Evolutionary conservation across 768 basidiomycete species (phyloP).

Genomic region (Lenzites betulinus): DNA sequence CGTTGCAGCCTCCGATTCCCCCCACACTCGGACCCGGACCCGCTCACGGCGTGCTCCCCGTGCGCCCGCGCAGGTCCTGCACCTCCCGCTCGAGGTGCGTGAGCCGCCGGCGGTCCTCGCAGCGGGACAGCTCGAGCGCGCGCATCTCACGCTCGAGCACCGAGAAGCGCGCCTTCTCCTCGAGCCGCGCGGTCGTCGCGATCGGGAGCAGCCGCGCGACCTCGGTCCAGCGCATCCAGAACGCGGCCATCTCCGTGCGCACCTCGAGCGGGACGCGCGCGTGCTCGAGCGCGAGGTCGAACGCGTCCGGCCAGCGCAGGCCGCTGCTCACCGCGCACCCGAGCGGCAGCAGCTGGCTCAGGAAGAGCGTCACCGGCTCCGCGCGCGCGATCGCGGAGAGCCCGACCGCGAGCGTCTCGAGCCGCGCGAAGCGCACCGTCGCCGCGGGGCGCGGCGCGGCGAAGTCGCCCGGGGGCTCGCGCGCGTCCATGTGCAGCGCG

Average conservation of each 20-base stretch:
- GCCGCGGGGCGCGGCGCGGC: background rate
- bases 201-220: constrained; percentile 29
- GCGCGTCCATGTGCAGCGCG: constrained; percentile 42
- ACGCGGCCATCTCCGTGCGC: constrained; percentile 23
- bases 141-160: constrained; percentile 20
- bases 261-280: constrained; percentile 25
- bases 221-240: constrained; percentile 29
- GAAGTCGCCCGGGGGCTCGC: constrained; percentile 15
- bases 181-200: constrained; percentile 25
- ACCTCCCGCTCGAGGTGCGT: constrained; percentile 26
- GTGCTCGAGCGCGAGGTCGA: constrained; percentile 29
- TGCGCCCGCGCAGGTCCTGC: constrained; percentile 17
- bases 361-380: constrained; percentile 51
- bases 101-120: constrained; percentile 16
- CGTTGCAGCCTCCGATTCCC: too few species aligned
- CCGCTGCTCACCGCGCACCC: constrained; percentile 47
- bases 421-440: constrained; percentile 24
- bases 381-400: constrained; percentile 49
- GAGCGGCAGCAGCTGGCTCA: constrained; percentile 53
- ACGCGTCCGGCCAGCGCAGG: constrained; percentile 49
- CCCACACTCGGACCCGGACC: background rate
- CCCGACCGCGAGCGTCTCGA: constrained; percentile 48
- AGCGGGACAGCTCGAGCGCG: constrained; percentile 10
- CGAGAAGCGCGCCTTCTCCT: constrained; percentile 22
- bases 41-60: constrained; percentile 7